Evolutionary conservation across 2,329 filamentous ascomycete genomes (phyloP).

Genomic region (Pseudogymnoascus sp.): DNA sequence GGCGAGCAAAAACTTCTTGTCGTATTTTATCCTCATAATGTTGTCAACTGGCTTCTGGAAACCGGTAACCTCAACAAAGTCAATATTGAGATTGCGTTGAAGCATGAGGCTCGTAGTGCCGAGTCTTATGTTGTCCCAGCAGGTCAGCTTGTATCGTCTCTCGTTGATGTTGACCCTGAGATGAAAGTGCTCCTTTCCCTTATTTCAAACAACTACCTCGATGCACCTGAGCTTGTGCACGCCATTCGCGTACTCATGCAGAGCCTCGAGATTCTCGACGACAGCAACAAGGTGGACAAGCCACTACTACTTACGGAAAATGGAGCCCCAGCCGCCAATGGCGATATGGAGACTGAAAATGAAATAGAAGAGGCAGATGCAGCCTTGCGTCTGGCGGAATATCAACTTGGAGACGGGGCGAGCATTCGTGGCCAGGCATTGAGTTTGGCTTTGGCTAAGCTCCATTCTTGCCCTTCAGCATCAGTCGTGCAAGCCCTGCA

Average conservation of each 20-base stretch:
- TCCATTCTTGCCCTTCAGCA: constrained; percentile 55
- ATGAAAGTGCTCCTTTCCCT: constrained; percentile 59
- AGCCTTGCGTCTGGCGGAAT: constrained; percentile 60
- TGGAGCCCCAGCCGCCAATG: constrained; percentile 14
- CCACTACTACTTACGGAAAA: constrained; percentile 19
- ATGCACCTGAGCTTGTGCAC: constrained; percentile 56
- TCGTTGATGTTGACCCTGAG: constrained; percentile 59
- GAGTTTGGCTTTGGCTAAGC: constrained; percentile 59
- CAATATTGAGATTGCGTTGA: constrained; percentile 51
- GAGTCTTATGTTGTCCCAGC: constrained; percentile 41
- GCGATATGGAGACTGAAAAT: constrained; percentile 35
- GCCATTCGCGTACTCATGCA: constrained; percentile 59
- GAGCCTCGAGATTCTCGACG: constrained; percentile 50
- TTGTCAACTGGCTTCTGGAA: constrained; percentile 50
- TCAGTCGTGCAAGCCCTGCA: constrained; percentile 57
- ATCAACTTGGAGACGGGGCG: constrained; percentile 57
- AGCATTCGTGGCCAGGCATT: constrained; percentile 55
- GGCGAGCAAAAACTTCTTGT: constrained; percentile 26
- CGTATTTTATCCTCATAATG: constrained; percentile 38
- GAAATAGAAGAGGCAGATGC: constrained; percentile 54
- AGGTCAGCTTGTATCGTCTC: constrained; percentile 52
- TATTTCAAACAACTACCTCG: constrained; percentile 56
- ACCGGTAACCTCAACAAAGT: constrained; percentile 52
- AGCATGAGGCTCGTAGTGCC: constrained; percentile 33
- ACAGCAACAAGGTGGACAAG: constrained; percentile 17